Conservation (phyloP, 495 filamentous ascomycete species). For the Pseudoneurospora amorphoporcata region DNA sequence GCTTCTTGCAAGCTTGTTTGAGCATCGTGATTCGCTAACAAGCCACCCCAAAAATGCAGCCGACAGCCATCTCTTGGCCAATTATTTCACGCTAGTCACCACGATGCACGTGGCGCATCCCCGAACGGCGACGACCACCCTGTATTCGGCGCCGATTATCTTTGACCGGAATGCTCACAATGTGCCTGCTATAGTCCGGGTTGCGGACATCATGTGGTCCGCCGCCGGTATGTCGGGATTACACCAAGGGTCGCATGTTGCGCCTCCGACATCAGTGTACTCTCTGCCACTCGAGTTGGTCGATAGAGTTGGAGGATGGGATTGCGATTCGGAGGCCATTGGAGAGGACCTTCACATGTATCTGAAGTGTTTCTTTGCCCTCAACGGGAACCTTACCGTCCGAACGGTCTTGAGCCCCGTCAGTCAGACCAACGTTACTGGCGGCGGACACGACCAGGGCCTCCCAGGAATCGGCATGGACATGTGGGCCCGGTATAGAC, state of each 20-base stretch:
- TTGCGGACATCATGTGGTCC: constrained; percentile 57
- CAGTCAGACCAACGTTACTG: constrained; percentile 57
- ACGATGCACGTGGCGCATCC: constrained; percentile 45
- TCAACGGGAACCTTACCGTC: constrained; percentile 49
- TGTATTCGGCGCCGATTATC: constrained; percentile 60
- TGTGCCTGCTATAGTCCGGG: constrained; percentile 54
- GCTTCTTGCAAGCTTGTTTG: background rate
- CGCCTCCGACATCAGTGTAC: constrained; percentile 61
- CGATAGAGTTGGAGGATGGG: constrained; percentile 56
- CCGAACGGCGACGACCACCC: constrained; percentile 44
- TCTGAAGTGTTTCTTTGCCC: constrained; percentile 62
- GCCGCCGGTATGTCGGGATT: constrained; percentile 57
- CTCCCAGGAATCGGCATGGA: constrained; percentile 41
- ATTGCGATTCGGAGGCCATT: constrained; percentile 54
- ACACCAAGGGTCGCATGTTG: constrained; percentile 46
- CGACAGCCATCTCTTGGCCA: constrained; percentile 55
- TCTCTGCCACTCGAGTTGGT: constrained; percentile 52
- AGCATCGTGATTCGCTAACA: constrained; percentile 22
- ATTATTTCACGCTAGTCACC: constrained; percentile 53
- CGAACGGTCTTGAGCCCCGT: constrained; percentile 49
- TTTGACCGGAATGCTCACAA: constrained; percentile 61
- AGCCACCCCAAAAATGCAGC: constrained; percentile 32
- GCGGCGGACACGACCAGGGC: constrained; percentile 37
- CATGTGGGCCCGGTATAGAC: constrained; percentile 50
- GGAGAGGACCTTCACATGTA: constrained; percentile 69